A percentile compares a stretch with the other conserved stretches of the same genome.
Evolutionary conservation across 371 early-diverging fungal genomes (phyloP).

Genomic region (Mucor indicus): DNA sequence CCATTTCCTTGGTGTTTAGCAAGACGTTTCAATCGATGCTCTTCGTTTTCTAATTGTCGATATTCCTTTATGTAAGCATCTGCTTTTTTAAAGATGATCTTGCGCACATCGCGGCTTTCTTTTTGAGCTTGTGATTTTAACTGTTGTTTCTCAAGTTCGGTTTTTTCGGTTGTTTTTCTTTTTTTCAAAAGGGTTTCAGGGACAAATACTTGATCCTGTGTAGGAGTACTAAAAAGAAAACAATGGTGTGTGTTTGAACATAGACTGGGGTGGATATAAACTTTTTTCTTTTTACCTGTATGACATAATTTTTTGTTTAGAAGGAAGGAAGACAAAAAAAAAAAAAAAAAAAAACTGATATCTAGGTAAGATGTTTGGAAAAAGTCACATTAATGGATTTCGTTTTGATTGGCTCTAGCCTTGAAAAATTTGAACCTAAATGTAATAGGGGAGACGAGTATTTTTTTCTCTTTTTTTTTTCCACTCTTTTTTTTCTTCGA

Average conservation of each 20-base stretch:
- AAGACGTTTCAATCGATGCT: constrained; percentile 82
- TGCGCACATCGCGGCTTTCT: constrained; percentile 40
- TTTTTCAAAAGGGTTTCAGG: constrained; percentile 96
- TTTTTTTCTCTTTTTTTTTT: not conserved
- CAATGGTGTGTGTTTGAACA: too few relatives aligned
- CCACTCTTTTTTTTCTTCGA: not conserved
- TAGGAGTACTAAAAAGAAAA: constrained; percentile 11
- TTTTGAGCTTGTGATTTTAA: constrained; percentile 52
- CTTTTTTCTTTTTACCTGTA: too few relatives aligned
- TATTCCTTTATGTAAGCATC: constrained; percentile 96
- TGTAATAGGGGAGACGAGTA: too few relatives aligned
- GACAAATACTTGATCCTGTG: constrained; percentile 51
- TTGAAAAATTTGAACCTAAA: too few relatives aligned
- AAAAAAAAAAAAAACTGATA: too few relatives aligned
- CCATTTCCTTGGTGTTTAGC: constrained; percentile 83
- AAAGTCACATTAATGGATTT: too few relatives aligned
- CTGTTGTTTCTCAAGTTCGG: constrained; percentile 65
- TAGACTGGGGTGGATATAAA: too few relatives aligned
- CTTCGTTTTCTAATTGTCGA: constrained; percentile 79
- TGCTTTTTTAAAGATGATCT: constrained; percentile 95
- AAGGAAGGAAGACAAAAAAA: too few relatives aligned
- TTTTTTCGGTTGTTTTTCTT: constrained; percentile 83
- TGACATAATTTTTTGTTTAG: too few relatives aligned
- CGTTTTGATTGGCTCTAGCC: too few relatives aligned
- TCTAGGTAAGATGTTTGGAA: too few relatives aligned